Base-by-base conservation (phyloP, 176 grass and related monocot species). In the Aegilops tauschii region DNA sequence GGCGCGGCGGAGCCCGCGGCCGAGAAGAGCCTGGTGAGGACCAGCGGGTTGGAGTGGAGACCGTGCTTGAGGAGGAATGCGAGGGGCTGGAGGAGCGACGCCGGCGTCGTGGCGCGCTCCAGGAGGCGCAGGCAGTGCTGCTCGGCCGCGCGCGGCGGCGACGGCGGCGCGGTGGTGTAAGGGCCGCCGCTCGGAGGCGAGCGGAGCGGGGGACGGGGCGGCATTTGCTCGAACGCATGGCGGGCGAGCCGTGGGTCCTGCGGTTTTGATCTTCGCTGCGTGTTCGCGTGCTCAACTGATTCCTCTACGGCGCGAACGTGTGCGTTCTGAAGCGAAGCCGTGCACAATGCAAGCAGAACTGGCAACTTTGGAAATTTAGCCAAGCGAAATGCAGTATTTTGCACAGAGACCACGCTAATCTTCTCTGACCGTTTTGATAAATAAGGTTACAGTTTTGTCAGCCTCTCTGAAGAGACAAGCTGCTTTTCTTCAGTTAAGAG, bases 61-160 rank as follows among this genome's bases (percentile, higher is more conserved):
- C 89, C 89, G 14, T 67, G 30, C 68, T 91, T 91, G 75, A 91
- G 45, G 85, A 91, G 85, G 89, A 91, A 87, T 6, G 89, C 85
- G 21, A 91, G 44, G 45, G 85, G 80, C 76, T 87, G 85, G 75
- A 87, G 85, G 44, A 87, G 6, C 11, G 67, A 30, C 2, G 59
- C 6, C 13, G 25, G 80, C 32, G 80, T 67, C 17, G 80, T 56
- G 80, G 67, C 52, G 85, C 44, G 34, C 80, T 28, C 64, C n/a
- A 95, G 86, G 59, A 95, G 85, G 81, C 66, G 59, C 21, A 95
- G 90, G 86, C 93, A 86, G 45, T 82, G 79, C 80, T 90, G 90
- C 80, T 92, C 90, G 4, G 88, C 88, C 1, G 80, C 83, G 52
- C 90, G 89, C 67, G 59, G 47, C 3, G 85, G 1, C 1, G 54